These are phyloP conservation scores for Aspergillus brasiliensis DNA, from an alignment of 2,329 filamentous ascomycete species.

Conservation along the genomic window DNA sequence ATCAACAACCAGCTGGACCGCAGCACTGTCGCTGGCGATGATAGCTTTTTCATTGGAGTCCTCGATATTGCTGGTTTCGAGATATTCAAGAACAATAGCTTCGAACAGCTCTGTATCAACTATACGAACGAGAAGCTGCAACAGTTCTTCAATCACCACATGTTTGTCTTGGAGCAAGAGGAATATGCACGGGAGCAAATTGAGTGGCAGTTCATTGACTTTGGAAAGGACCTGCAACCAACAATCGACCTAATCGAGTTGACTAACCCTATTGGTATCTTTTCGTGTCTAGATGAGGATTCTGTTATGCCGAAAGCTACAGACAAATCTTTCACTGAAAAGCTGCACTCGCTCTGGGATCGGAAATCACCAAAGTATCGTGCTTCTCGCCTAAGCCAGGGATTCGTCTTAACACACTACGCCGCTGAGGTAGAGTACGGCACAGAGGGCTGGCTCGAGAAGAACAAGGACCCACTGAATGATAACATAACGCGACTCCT, in stretches of 20 bases:
- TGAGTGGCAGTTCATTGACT: slow-evolving; percentile 99
- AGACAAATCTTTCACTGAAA: slow-evolving; percentile 95
- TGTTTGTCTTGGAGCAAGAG: slow-evolving; percentile 98
- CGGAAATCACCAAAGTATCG: slow-evolving; percentile 94
- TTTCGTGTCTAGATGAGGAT: slow-evolving; percentile 96
- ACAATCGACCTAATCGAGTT: slow-evolving; percentile 97
- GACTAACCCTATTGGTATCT: slow-evolving; percentile 96
- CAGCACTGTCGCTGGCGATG: slow-evolving; percentile 78
- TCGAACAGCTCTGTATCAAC: slow-evolving; percentile 98
- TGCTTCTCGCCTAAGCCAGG: slow-evolving; percentile 81
- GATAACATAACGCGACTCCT: slow-evolving; percentile 93
- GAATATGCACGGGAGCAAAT: slow-evolving; percentile 97
- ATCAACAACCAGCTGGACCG: slow-evolving; percentile 92
- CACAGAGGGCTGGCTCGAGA: slow-evolving; percentile 93
- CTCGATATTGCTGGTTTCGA: slow-evolving; percentile 99
- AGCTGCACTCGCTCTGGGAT: slow-evolving; percentile 95
- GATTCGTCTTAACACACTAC: slow-evolving; percentile 95
- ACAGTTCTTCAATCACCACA: slow-evolving; percentile 99
- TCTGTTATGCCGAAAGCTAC: slow-evolving; percentile 99
- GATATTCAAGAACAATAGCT: slow-evolving; percentile 97
- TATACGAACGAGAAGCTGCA: slow-evolving; percentile 99
- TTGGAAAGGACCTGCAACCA: slow-evolving; percentile 92
- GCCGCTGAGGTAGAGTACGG: slow-evolving; percentile 97
- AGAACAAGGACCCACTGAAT: slow-evolving; percentile 98
- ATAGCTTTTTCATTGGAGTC: slow-evolving; percentile 94